phyloP scores from a whole-genome alignment of 257 asterid genomes.

The Forsythia suspensa region DNA sequence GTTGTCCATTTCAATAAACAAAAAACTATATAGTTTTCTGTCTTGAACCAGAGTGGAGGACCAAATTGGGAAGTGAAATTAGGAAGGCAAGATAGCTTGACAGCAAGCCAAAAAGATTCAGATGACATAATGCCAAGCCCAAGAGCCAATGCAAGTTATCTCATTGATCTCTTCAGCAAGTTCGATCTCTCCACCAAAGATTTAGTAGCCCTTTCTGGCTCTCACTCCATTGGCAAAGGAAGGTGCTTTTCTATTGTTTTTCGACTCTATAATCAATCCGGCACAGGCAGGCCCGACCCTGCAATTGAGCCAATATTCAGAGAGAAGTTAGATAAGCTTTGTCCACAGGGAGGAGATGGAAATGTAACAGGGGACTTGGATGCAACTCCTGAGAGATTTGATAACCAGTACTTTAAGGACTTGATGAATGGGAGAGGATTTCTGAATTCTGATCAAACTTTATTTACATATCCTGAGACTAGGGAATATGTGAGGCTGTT shows the following conservation, averaged over 20 bases:
- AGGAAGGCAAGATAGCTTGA: constrained; percentile 81
- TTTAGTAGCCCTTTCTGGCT: constrained; percentile 90
- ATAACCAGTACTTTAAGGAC: constrained; percentile 78
- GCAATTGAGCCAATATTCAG: constrained; percentile 53
- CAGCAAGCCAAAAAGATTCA: constrained; percentile 82
- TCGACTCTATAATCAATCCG: constrained; percentile 93
- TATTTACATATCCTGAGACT: constrained; percentile 47
- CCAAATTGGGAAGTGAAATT: constrained; percentile 85
- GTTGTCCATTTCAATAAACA: background rate
- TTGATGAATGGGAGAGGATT: constrained; percentile 72
- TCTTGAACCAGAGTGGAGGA: constrained; percentile 73
- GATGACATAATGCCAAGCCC: constrained; percentile 93
- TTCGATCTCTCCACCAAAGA: constrained; percentile 70
- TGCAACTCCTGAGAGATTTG: constrained; percentile 66
- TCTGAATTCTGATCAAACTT: constrained; percentile 75
- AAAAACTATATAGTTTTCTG: background rate
- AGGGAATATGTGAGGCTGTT: constrained; percentile 52
- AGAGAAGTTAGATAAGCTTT: constrained; percentile 47
- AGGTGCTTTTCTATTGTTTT: constrained; percentile 82
- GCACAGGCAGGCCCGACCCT: constrained; percentile 84
- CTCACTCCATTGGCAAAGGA: constrained; percentile 88
- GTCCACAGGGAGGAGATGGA: constrained; percentile 71
- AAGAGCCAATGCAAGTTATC: constrained; percentile 70
- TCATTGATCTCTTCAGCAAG: constrained; percentile 57
- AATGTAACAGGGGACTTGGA: constrained; percentile 70